Evolutionary conservation across 2,329 filamentous ascomycete genomes (phyloP), one percentile per base, ranked within the genome.

Genomic region (Penicillium sp.): DNA sequence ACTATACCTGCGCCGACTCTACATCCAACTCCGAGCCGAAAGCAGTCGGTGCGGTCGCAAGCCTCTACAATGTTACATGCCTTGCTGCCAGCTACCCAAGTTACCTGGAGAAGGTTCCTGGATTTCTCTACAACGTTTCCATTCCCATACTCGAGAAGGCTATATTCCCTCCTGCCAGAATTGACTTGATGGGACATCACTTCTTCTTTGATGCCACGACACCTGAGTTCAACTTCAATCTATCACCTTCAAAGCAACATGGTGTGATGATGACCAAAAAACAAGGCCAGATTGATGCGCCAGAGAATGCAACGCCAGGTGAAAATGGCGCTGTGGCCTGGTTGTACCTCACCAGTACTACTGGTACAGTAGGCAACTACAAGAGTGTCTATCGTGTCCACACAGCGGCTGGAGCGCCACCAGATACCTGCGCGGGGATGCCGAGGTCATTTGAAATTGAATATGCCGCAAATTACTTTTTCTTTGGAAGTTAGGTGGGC

Each of bases 41-140:
- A 7, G 72, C 80, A 12, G 64, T 72, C 33, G 90, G 90, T 47
- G 90, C 90, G 37, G 59, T 86, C 0, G 90, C 90, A 37, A 81
- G 78, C 1, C 84, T 96, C 54, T 95, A 85, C 79, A 88, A 95
- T 66, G 84, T 81, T 42, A 85, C 80, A 51, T 95, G 90, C 67
- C 65, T 90, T 22, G 84, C 83, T 5, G 74, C 83, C 28, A 70
- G 76, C 50, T 80, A 80, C 54, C 81, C 85, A 0, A 74, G 79
- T 37, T 70, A 92, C 11, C 70, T 89, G 28, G 59, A 71, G 46
- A 63, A 73, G 38, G 72, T 93, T 13, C 79, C 85, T 3, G 70
- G 70, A 42, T 75, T 87, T 40, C 78, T 82, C 1, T 74, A 94
- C 38, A 72, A 79, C 56, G 83, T 84, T 57, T 70, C 79, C 55